Base-by-base conservation (phyloP, 2,329 filamentous ascomycete species). In the Beauveria sp. region DNA sequence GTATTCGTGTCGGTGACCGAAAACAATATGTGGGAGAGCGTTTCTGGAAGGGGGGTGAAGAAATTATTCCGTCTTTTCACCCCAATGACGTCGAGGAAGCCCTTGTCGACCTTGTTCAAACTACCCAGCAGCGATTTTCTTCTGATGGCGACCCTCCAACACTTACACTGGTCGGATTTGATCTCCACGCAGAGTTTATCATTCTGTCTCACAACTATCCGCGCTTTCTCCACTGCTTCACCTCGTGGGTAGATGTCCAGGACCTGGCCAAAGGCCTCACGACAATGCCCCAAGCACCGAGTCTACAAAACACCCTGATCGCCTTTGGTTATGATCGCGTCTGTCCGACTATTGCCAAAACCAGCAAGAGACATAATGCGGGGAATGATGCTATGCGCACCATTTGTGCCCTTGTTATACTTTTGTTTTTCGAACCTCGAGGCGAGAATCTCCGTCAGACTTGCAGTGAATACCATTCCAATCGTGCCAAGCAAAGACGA, bases 321-420 rank as follows among this genome's bases (percentile, higher is more conserved):
- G 50, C n/a, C 1, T 47, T 60, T 28, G 57, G 57, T 16, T 60
- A 37, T 47, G 57, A 54, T 18, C 6, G 16, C 40, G 18, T 14
- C 22, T 47, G 20, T 40, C 50, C 57, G n/a, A 41, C 57, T 24
- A 24, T 47, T 47, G 44, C 44, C 9, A 24, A 54, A 24, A 24
- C 14, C 26, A 12, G 5, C 10, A 28, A n/a, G 16, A n/a, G 41
- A 16, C 57, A 60, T 18, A 54, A 54, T 41, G 57, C 57, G 1
- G 50, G 57, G 7, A 60, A 60, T 41, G 57, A 60, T 47, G 47
- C 57, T 20, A 54, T 54, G 57, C 57, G 57, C 41, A 40, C 41
- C 20, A 40, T 60, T 22, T 46, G 37, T n/a, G 50, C 40, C 10
- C 57, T 60, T 22, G 57, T 60, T n/a, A 24, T 24, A 20, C 40